A percentile compares a stretch with the other conserved stretches of the same genome.
These are phyloP conservation scores for Suillus spraguei DNA, from an alignment of 768 basidiomycete species.

Conservation along the genomic window DNA sequence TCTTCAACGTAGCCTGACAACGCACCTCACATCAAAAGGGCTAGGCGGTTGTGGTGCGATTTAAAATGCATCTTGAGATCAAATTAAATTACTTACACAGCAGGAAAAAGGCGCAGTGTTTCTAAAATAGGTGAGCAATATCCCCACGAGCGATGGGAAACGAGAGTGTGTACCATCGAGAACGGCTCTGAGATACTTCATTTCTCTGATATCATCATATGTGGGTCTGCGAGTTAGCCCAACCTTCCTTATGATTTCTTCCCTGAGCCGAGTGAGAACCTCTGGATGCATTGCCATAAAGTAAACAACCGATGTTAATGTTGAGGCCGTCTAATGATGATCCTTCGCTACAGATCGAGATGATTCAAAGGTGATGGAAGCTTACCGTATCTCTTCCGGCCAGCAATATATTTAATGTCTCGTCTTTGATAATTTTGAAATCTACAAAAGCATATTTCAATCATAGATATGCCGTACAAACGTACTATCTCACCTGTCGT, in stretches of 20 bases:
- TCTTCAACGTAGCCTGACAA: not conserved
- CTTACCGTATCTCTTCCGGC: constrained; percentile 48
- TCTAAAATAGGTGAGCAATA: constrained; percentile 21
- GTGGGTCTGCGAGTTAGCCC: constrained; percentile 38
- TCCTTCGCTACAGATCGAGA: not conserved
- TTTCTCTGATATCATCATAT: constrained; percentile 44
- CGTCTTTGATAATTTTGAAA: constrained; percentile 39
- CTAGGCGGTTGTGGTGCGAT: constrained; percentile 18
- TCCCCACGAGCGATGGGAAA: not conserved
- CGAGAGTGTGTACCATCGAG: constrained; percentile 39
- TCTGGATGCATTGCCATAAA: constrained; percentile 47
- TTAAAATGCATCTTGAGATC: not conserved
- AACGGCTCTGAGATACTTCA: too few relatives aligned
- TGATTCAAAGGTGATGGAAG: not conserved
- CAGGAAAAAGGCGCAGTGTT: constrained; percentile 36
- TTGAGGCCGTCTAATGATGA: constrained; percentile 38
- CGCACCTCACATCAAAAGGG: constrained; percentile 37
- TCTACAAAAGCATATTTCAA: constrained; percentile 21
- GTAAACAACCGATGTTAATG: constrained; percentile 47
- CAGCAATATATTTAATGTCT: constrained; percentile 45
- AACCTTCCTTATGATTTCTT: constrained; percentile 43
- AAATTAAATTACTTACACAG: constrained; percentile 27
- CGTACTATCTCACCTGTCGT: constrained; percentile 36
- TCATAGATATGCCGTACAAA: not conserved
- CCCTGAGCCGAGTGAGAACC: constrained; percentile 40